Evolutionary conservation across 257 asterid genomes (phyloP).

Genomic region (Rhazya stricta): DNA sequence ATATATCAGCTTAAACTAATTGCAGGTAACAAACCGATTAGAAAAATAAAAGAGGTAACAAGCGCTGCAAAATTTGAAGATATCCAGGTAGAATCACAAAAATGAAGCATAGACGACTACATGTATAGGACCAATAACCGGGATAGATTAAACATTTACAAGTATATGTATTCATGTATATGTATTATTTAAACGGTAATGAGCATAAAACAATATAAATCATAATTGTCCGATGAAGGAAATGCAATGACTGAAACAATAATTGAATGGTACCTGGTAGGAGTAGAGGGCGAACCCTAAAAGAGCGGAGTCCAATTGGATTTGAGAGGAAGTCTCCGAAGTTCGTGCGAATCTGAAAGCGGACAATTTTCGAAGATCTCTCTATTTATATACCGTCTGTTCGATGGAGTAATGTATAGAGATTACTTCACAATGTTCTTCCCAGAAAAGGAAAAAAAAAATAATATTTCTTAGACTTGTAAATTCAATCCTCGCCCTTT

Average conservation of each 20-base stretch:
- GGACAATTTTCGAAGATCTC: conserved; percentile 42
- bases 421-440: too few relatives aligned
- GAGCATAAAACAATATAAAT: not conserved
- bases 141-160: not conserved
- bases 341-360: conserved; percentile 30
- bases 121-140: not conserved
- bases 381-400: conserved; percentile 12
- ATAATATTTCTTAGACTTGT: too few relatives aligned
- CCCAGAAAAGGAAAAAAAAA: too few relatives aligned
- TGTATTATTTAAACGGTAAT: not conserved
- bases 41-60: not conserved
- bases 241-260: conserved; percentile 16
- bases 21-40: not conserved
- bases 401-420: too few relatives aligned
- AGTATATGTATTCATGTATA: too few relatives aligned
- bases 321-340: conserved; percentile 33
- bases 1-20: not conserved
- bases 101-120: not conserved
- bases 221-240: conserved; percentile 13
- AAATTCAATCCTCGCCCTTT: too few relatives aligned
- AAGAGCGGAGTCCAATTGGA: conserved; percentile 19
- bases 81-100: not conserved
- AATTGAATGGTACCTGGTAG: conserved; percentile 23
- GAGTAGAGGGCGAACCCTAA: conserved; percentile 44
- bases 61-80: not conserved